Base-by-base conservation (phyloP, 129 eudicot species). In the Artemisia argyi region DNA sequence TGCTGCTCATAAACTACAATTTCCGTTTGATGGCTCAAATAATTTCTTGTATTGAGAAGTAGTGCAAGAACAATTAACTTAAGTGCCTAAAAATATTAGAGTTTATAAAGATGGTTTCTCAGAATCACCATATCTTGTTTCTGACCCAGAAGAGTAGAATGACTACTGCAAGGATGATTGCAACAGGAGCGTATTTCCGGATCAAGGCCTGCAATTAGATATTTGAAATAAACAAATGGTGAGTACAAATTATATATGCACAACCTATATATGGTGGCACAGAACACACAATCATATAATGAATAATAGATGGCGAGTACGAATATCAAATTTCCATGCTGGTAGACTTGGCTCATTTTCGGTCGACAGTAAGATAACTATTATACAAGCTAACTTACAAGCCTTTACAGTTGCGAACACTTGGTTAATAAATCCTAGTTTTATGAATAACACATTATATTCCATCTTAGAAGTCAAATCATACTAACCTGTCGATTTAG, bases 151-250 rank as follows among this genome's bases (percentile, higher is more conserved):
- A 81, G 67, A 90, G 99, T 64, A 94, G 82, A 76, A 83, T 20
- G 63, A 94, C 97, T 15, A 94, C 86, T 75, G 89, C 97, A 67
- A 90, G 65, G 20, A 94, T 97, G 80, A 94, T 87, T 55, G 91
- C 98, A 65, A 94, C 97, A 10, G 99, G 97, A 16, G 97, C 99
- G 86, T 91, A 94, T 68, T 90, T 94, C 83, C 87, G 80, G 49
- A 94, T 90, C 82, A 94, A 73, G 39, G 97, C 99, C 99, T 94
- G 18, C 71, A 76, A 17, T 62, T n/a, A 12, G 8, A 75, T 4
- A 57, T 44, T 75, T 72, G 22, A 57, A 26, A 54, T 18, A 48
- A 42, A 61, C 56, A 61, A 55, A 26, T 32, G 18, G 48, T 69
- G 19, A 54, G 61, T 26, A 44, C 55, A 81, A 64, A 22, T 14